Evolutionary conservation across 495 filamentous ascomycete genomes (phyloP), one percentile per base, ranked within the genome.

Genomic region (Penicillium roqueforti): DNA sequence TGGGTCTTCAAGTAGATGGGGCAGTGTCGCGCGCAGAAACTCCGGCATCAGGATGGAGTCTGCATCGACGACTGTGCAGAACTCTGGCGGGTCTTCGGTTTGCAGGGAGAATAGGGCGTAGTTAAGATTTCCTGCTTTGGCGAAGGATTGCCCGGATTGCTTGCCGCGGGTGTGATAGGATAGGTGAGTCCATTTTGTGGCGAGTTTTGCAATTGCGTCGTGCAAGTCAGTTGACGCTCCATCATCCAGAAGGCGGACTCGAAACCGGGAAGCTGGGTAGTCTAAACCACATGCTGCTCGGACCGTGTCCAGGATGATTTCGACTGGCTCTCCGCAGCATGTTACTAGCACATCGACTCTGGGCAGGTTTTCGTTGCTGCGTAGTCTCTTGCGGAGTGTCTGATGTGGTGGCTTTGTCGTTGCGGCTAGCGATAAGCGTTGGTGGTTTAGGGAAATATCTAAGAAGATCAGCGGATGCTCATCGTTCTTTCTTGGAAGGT

Each of bases 51-150:
- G 78, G 20, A 84, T 77, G 34, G 68, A 73, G 53, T 74, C 71
- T 5, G 69, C 73, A 47, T 76, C 74, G 11, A 75, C 55, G 4
- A 76, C 50, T 18, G 62, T 65, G 43, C 61, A 68, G 54, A 68
- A 75, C 20, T 69, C 63, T 31, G 79, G 75, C 41, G 76, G 70
- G 14, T 65, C 57, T 43, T 78, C 67, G 34, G 69, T 44, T 53
- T 64, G 72, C 52, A 60, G 65, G 54, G 50, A 72, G 56, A 56
- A 68, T 5, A 80, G 57, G 16, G 77, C 80, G 53, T 74, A 74
- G 43, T 80, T 81, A 22, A 84, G 62, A 47, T 83, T 84, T 7
- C 76, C 80, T 11, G 79, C 75, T 68, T 84, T 84, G 50, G 74
- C 60, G 65, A 75, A 69, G 41, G 71, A 47, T 63, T 68, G 51